A percentile compares a stretch with the other conserved stretches of the same genome.
Conservation (phyloP, 2,329 filamentous ascomycete genomes). For the Fusarium gaditjirri region DNA sequence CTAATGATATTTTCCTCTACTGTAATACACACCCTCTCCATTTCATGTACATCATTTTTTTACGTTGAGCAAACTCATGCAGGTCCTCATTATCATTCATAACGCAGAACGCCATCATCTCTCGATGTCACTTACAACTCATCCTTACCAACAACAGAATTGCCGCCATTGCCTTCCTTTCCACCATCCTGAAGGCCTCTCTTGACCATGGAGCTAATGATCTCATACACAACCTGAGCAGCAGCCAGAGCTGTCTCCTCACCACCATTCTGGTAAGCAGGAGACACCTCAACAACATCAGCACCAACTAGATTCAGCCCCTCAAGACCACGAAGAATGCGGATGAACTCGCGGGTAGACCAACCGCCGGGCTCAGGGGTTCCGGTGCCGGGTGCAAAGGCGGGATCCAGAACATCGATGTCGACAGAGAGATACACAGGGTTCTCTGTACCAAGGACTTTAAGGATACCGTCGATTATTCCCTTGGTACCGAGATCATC, state of each 20-base stretch:
- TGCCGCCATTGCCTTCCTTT: slow-evolving; percentile 45
- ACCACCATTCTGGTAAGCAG: slow-evolving; percentile 82
- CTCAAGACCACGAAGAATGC: slow-evolving; percentile 84
- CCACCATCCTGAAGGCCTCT: slow-evolving; percentile 54
- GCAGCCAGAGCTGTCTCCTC: slow-evolving; percentile 86
- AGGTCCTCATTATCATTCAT: slow-evolving; percentile 11
- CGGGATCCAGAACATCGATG: slow-evolving; percentile 86
- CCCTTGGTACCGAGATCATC: slow-evolving; percentile 81
- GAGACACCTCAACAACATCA: slow-evolving; percentile 86
- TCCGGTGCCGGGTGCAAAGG: slow-evolving; percentile 76
- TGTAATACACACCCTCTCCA: background rate
- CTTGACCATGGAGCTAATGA: slow-evolving; percentile 81
- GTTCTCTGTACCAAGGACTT: slow-evolving; percentile 76
- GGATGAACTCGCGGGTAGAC: slow-evolving; percentile 88
- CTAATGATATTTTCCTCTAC: background rate
- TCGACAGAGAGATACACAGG: slow-evolving; percentile 85
- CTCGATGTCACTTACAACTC: slow-evolving; percentile 48
- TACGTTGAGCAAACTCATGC: background rate
- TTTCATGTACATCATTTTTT: background rate
- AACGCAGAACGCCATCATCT: background rate
- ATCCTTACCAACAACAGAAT: slow-evolving; percentile 42
- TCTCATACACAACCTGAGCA: slow-evolving; percentile 85
- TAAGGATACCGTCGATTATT: slow-evolving; percentile 76
- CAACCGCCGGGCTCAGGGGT: slow-evolving; percentile 92
- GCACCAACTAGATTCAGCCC: slow-evolving; percentile 86